Base-by-base conservation (phyloP, 2,329 filamentous ascomycete genomes). In the Thermothelomyces thermophilus region DNA sequence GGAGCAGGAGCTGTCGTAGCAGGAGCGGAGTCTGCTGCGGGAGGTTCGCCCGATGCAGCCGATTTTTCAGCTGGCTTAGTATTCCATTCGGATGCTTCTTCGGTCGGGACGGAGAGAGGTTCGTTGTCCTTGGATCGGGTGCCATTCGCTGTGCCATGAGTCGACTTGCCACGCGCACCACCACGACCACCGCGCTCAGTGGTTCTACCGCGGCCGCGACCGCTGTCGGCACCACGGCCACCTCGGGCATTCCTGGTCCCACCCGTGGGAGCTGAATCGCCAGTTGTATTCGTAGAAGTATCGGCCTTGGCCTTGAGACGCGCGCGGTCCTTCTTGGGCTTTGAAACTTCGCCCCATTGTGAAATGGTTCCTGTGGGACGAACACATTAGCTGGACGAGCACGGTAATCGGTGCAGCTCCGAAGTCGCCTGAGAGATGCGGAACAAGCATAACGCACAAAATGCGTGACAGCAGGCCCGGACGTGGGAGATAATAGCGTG, bases 331-430 rank as follows among this genome's bases (percentile, higher is more conserved):
- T 90, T 90, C 73, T 85, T 85, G 63, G 81, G 79, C 76, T 87
- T 87, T 60, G 84, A 85, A 59, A 93, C 87, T 68, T 91, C 86
- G 61, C 83, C 84, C 81, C 89, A 93, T 73, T 90, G 86, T 57
- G 87, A 83, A 63, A 90, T 84, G 58, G 81, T 79, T 63, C 87
- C 87, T 90, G 63, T 26, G 52, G 42, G 56, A 53, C 17, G 26
- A 19, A 3, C 33, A 54, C 24, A 48, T 59, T 34, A 58, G 58
- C 41, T 13, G 13, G 34, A 13, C 28, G 10, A 31, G 17, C 8
- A 35, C 9, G 11, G 6, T 13, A 17, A 7, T 34, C 30, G 24
- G 34, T 34, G 13, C 13, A 28, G 28, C 5, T 22, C 9, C 6
- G 22, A 6, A 9, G 20, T 9, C 20, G 17, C 20, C 43, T 13